Conservation (phyloP, 257 asterid genomes). For the Solanum sejunctum region DNA sequence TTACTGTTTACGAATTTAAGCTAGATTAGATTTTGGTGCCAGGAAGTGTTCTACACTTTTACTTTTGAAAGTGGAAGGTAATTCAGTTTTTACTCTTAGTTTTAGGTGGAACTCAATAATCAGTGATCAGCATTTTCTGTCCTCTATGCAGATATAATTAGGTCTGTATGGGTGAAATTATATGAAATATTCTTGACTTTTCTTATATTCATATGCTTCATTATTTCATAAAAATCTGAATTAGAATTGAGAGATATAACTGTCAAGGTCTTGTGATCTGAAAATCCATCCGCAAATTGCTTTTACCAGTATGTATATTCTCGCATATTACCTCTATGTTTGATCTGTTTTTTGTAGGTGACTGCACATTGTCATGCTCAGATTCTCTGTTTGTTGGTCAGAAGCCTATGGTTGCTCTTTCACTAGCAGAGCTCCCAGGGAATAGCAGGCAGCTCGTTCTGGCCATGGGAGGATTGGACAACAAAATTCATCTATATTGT, state of each 20-base stretch:
- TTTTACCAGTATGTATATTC: neutral
- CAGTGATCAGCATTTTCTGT: neutral
- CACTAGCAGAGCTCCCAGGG: slow-evolving; percentile 72
- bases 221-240: neutral
- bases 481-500: slow-evolving; percentile 74
- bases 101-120: neutral
- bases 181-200: neutral
- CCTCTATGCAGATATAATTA: neutral
- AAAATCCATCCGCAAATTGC: neutral
- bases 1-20: neutral
- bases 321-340: neutral
- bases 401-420: slow-evolving; percentile 84
- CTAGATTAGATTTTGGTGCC: neutral
- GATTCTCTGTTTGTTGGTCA: slow-evolving; percentile 48
- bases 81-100: neutral
- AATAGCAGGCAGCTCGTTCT: slow-evolving; percentile 36
- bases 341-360: slow-evolving; percentile 35
- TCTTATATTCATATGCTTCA: neutral
- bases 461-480: slow-evolving; percentile 92
- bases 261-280: neutral
- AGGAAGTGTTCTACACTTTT: neutral
- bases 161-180: neutral
- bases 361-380: slow-evolving; percentile 56
- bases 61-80: neutral
- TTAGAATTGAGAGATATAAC: neutral